Base-by-base conservation (phyloP, 345 rosid species). In the Combretum micranthum region DNA sequence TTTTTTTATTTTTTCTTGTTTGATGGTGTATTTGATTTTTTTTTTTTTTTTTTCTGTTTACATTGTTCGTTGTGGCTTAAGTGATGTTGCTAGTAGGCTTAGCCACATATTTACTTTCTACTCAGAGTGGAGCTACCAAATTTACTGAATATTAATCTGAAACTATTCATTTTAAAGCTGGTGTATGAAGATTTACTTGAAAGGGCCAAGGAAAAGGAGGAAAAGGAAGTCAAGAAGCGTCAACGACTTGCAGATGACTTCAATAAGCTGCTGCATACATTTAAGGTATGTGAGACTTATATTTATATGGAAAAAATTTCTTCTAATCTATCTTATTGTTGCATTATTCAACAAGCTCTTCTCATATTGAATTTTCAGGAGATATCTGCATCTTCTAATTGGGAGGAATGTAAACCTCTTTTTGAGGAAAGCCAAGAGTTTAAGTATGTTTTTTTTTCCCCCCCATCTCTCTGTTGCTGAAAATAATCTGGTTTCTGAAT, bases 171-270 rank as follows among this genome's bases (percentile, higher is more conserved):
- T 52, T 51, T 73, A 44, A 75, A 93, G 99, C 95, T 90, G 72
- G 69, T 93, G 56, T 93, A 70, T 46, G 88, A 87, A 58, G 99
- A 93, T 55, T 63, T 90, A 59, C 70, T 83, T 32, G 96, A 87
- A 72, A 82, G 96, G 72, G 81, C 79, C 32, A 90, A 79, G 83
- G 97, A 93, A 72, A 93, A 93, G 73, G 96, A 93, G 67, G 97
- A 82, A 71, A 93, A 87, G 77, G 99, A 90, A 73, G 95, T 87
- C 46, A 87, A 84, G 80, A 93, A 82, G 75, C 82, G 82, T 54
- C 96, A 85, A 65, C 90, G 87, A 55, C 75, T 85, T 60, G 88
- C 84, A 14, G 97, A 93, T 77, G 97, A 93, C 61, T 85, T 90
- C 72, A 76, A 83, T 4, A 75, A 74, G 46, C 74, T 90, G n/a